Evolutionary conservation across 108 stramenopile species (phyloP).

Genomic region (Fragilaria radians): DNA sequence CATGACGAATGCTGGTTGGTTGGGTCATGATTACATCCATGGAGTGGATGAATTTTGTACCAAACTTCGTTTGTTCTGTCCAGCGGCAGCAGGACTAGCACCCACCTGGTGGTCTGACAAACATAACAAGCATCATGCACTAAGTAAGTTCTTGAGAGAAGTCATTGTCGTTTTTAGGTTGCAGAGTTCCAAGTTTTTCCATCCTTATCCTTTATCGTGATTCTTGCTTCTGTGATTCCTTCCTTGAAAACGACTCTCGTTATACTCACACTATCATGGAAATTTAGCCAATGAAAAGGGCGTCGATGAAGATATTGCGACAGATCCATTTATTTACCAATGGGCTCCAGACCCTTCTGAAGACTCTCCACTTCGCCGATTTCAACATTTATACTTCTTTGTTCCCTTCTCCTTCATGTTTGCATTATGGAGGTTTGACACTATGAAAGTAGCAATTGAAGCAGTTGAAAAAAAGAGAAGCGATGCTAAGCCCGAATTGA

Average conservation of each 20-base stretch:
- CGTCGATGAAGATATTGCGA: constrained; percentile 91
- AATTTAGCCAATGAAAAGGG: constrained; percentile 87
- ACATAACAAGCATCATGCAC: constrained; percentile 88
- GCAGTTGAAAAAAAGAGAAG: constrained; percentile 62
- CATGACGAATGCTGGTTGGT: constrained; percentile 88
- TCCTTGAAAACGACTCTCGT: too few species aligned
- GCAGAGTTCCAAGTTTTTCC: too few species aligned
- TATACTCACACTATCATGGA: too few species aligned
- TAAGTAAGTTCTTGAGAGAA: constrained; percentile 56
- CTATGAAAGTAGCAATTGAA: constrained; percentile 69
- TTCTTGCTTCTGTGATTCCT: too few species aligned
- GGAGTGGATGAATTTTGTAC: constrained; percentile 68
- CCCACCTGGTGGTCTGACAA: constrained; percentile 85
- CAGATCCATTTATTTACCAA: constrained; percentile 83
- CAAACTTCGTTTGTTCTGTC: constrained; percentile 59
- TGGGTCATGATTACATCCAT: constrained; percentile 92
- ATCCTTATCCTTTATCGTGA: too few species aligned
- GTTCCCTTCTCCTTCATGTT: constrained; percentile 83
- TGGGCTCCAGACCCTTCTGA: constrained; percentile 81
- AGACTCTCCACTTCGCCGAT: constrained; percentile 83
- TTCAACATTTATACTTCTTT: constrained; percentile 83
- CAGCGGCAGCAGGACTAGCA: constrained; percentile 64
- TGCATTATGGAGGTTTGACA: constrained; percentile 85
- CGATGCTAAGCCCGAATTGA: constrained; percentile 66
- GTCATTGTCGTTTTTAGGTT: too few species aligned